Percentiles rank a stretch among this genome's conserved stretches.
phyloP scores from a whole-genome alignment of 1,139 yeast species.

The Nakaseomyces delphensis region DNA sequence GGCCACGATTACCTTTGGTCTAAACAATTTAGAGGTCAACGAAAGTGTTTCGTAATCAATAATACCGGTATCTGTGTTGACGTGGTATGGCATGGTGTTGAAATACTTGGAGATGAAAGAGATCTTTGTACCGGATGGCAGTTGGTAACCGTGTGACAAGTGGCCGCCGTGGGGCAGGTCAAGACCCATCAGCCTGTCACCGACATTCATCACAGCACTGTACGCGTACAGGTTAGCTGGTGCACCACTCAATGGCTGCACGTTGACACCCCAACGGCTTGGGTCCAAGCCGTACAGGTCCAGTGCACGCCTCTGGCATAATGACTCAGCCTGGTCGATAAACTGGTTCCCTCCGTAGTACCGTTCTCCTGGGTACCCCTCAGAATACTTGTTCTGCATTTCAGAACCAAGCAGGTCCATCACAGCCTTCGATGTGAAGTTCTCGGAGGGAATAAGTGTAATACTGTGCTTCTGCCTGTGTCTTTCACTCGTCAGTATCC shows the following conservation, averaged over 20 bases:
- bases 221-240: conserved; percentile 94
- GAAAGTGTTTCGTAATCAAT: conserved; percentile 88
- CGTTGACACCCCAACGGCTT: conserved; percentile 90
- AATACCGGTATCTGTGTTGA: conserved; percentile 74
- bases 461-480: conserved; percentile 82
- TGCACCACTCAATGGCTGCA: conserved; percentile 88
- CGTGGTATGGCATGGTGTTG: conserved; percentile 94
- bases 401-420: conserved; percentile 91
- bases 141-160: conserved; percentile 92
- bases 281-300: conserved; percentile 73
- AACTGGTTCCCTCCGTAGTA: conserved; percentile 95
- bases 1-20: conserved; percentile 92
- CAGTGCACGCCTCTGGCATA: conserved; percentile 88
- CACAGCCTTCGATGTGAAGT: conserved; percentile 89
- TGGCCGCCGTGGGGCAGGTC: conserved; percentile 98
- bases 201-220: conserved; percentile 83
- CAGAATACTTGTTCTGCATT: conserved; percentile 98
- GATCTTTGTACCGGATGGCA: conserved; percentile 68
- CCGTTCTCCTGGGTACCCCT: conserved; percentile 96
- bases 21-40: conserved; percentile 72
- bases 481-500: conserved; percentile 63
- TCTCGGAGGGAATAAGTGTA: conserved; percentile 89
- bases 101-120: conserved; percentile 87
- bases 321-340: conserved; percentile 80
- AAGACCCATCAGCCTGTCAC: conserved; percentile 92